Percentiles rank a stretch among this genome's conserved stretches.
These are phyloP conservation scores for Aspergillus oerlinghausenensis DNA, from an alignment of 2,329 filamentous ascomycete genomes.

Conservation along the genomic window DNA sequence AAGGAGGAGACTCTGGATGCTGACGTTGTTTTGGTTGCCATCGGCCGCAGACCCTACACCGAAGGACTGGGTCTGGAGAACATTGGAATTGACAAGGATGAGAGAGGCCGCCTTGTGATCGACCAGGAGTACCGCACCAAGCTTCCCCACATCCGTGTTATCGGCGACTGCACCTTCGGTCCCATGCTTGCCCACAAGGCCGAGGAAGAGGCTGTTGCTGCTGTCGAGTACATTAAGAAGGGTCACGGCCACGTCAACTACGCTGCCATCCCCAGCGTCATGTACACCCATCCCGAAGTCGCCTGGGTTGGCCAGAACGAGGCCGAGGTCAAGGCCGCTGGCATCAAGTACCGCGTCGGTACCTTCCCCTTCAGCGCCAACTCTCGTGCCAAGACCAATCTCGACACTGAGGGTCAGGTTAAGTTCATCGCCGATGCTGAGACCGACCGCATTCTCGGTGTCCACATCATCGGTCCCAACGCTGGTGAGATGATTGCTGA, in stretches of 20 bases:
- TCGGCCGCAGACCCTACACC: conserved; percentile 94
- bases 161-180: conserved; percentile 94
- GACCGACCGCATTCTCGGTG: conserved; percentile 90
- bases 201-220: conserved; percentile 94
- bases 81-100: conserved; percentile 68
- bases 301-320: conserved; percentile 98
- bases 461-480: conserved; percentile 94
- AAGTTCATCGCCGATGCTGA: conserved; percentile 96
- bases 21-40: conserved; percentile 93
- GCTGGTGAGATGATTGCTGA: conserved; percentile 99
- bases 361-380: conserved; percentile 98
- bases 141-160: conserved; percentile 90
- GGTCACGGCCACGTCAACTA: conserved; percentile 99
- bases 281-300: conserved; percentile 99
- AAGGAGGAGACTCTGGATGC: conserved; percentile 90
- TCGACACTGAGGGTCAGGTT: conserved; percentile 90
- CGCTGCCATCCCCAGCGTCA: conserved; percentile 92
- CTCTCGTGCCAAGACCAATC: conserved; percentile 97
- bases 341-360: conserved; percentile 87
- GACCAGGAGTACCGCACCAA: conserved; percentile 99
- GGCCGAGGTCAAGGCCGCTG: conserved; percentile 85
- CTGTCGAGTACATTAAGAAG: conserved; percentile 96
- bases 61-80: conserved; percentile 88
- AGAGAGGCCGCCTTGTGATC: conserved; percentile 90
- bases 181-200: conserved; percentile 99